phyloP scores from a whole-genome alignment of 2,329 filamentous ascomycete genomes.

The Pestalotiopsis sp. region DNA sequence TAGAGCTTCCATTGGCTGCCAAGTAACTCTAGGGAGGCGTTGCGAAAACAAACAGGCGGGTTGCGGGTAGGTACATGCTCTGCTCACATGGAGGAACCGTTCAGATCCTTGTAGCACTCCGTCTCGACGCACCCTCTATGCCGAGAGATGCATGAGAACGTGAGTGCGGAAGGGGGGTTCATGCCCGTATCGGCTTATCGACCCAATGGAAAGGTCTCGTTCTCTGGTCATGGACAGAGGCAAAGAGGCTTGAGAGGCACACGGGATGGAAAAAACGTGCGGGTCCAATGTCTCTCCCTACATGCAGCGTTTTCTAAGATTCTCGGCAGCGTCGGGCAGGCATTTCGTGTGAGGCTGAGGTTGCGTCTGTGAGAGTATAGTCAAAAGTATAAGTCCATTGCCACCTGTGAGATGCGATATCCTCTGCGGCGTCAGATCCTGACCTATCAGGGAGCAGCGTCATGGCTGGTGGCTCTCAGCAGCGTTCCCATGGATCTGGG shows the following conservation, averaged over 20 bases:
- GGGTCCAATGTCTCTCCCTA: neutral
- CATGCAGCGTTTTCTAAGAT: neutral
- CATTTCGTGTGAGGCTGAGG: conserved; percentile 5
- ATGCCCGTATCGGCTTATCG: neutral
- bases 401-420: neutral
- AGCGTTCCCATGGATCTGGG: neutral
- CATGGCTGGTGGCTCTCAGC: neutral
- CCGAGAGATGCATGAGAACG: neutral
- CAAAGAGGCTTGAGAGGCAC: neutral
- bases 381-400: neutral
- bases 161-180: neutral
- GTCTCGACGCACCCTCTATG: neutral
- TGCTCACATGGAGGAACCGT: neutral
- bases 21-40: neutral
- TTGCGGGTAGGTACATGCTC: neutral
- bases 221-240: neutral
- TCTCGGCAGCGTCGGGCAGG: neutral
- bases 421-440: neutral
- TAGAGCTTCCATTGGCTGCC: too few species aligned
- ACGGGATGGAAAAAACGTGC: neutral
- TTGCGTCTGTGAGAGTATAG: neutral
- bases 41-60: neutral
- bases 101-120: neutral
- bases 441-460: neutral
- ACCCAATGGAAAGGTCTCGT: neutral